These are phyloP conservation scores for Karstenula rhodostoma DNA, from an alignment of 2,329 filamentous ascomycete species.

Conservation along the genomic window DNA sequence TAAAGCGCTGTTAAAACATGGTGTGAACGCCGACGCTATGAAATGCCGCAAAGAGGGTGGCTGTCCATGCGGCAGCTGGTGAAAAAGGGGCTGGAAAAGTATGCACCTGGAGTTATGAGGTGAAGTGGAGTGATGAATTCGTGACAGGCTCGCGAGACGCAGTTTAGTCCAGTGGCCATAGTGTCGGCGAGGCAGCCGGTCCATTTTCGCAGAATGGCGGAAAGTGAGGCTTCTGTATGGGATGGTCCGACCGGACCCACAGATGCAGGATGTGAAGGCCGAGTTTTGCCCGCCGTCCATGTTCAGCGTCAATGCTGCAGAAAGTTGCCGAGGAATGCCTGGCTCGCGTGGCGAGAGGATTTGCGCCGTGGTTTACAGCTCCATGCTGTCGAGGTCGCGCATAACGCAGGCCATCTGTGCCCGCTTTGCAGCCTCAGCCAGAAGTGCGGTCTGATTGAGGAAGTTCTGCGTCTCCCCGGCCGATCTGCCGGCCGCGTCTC, in stretches of 20 bases:
- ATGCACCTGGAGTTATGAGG: constrained; percentile 16
- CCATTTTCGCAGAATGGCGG: not conserved
- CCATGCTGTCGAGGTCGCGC: constrained; percentile 81
- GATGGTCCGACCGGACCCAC: constrained; percentile 12
- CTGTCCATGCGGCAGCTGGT: constrained; percentile 6
- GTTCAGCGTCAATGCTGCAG: not conserved
- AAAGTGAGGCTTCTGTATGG: not conserved
- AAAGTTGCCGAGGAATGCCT: not conserved
- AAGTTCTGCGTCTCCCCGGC: constrained; percentile 65
- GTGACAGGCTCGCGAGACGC: not conserved
- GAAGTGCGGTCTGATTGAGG: constrained; percentile 81
- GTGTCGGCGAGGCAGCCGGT: not conserved
- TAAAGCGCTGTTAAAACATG: constrained; percentile 24
- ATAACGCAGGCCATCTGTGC: constrained; percentile 90
- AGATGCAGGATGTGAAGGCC: constrained; percentile 8
- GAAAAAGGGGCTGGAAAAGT: constrained; percentile 1
- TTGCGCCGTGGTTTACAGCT: constrained; percentile 52
- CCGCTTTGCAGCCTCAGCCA: constrained; percentile 91
- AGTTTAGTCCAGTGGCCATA: not conserved
- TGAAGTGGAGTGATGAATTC: not conserved
- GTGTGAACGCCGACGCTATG: constrained; percentile 19
- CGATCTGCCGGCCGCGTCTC: constrained; percentile 44
- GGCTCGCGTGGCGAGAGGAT: not conserved
- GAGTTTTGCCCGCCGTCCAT: constrained; percentile 15
- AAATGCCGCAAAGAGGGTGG: constrained; percentile 15